Evolutionary conservation across 1,284 basidiomycete genomes (phyloP).

Genomic region (Prillingera fragicola): DNA sequence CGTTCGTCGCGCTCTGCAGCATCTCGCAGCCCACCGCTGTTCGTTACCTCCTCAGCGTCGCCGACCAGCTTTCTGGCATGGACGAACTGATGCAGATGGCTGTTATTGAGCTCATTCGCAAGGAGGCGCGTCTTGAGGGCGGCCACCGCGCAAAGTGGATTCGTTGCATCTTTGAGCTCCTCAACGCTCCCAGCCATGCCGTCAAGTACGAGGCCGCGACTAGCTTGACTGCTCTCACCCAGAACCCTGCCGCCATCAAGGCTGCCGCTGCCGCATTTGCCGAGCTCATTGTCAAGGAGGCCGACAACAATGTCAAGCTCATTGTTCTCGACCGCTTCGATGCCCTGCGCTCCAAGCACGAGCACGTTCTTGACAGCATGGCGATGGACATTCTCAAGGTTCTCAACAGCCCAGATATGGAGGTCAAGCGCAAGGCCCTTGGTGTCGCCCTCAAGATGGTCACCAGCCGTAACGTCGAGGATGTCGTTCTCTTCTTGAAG

Average conservation of each 20-base stretch:
- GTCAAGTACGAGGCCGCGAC: constrained; percentile 98
- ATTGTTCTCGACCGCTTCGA: constrained; percentile 95
- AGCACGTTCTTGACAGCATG: constrained; percentile 82
- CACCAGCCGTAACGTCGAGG: constrained; percentile 92
- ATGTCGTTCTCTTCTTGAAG: constrained; percentile 92
- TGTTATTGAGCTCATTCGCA: constrained; percentile 88
- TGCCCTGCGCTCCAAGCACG: constrained; percentile 74
- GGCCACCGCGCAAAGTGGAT: constrained; percentile 83
- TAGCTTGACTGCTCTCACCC: constrained; percentile 88
- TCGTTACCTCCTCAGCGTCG: constrained; percentile 79
- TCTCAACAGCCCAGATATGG: constrained; percentile 76
- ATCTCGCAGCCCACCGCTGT: constrained; percentile 86
- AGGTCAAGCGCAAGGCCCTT: constrained; percentile 90
- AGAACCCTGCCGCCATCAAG: constrained; percentile 94
- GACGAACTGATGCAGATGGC: constrained; percentile 96
- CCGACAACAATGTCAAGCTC: constrained; percentile 98
- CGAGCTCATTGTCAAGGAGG: constrained; percentile 86
- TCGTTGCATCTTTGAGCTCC: constrained; percentile 88
- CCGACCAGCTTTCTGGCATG: constrained; percentile 75
- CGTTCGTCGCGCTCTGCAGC: constrained; percentile 88
- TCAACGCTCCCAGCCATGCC: constrained; percentile 83
- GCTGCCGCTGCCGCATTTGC: constrained; percentile 87
- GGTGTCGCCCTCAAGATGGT: constrained; percentile 89
- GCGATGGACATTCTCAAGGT: constrained; percentile 96
- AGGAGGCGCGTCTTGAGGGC: constrained; percentile 82